phyloP scores from a whole-genome alignment of 148 eudicot species.

The Vaccinium myrtillus region DNA sequence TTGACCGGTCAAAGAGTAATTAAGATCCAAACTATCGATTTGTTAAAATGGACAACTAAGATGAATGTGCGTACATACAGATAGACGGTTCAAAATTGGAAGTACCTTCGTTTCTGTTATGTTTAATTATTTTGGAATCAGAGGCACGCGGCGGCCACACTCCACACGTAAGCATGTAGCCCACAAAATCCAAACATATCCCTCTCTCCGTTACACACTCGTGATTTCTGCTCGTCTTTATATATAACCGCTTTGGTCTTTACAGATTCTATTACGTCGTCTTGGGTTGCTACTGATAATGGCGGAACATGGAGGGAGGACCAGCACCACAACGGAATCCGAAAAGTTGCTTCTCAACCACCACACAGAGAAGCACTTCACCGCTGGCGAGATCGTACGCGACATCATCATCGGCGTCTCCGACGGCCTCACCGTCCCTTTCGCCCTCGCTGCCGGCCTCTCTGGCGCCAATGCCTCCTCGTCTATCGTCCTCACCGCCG shows the following conservation, averaged over 20 bases:
- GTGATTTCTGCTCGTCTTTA: not conserved
- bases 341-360: conserved; percentile 39
- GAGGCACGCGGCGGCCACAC: not conserved
- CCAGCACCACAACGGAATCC: conserved; percentile 1
- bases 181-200: not conserved
- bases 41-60: no score
- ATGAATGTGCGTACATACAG: no score
- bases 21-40: no score
- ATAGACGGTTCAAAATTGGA: no score
- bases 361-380: conserved; percentile 86
- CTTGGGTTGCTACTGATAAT: not conserved
- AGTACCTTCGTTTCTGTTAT: no score
- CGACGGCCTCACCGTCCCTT: conserved; percentile 94
- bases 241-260: not conserved
- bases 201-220: not conserved
- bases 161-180: not conserved
- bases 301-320: conserved; percentile 2
- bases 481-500: conserved; percentile 81
- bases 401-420: conserved; percentile 93
- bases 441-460: conserved; percentile 89
- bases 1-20: no score
- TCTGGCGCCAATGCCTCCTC: conserved; percentile 92
- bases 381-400: conserved; percentile 85
- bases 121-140: not conserved
- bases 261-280: not conserved